Conservation (phyloP, 2,329 filamentous ascomycete species). For the Alternaria rosae region DNA sequence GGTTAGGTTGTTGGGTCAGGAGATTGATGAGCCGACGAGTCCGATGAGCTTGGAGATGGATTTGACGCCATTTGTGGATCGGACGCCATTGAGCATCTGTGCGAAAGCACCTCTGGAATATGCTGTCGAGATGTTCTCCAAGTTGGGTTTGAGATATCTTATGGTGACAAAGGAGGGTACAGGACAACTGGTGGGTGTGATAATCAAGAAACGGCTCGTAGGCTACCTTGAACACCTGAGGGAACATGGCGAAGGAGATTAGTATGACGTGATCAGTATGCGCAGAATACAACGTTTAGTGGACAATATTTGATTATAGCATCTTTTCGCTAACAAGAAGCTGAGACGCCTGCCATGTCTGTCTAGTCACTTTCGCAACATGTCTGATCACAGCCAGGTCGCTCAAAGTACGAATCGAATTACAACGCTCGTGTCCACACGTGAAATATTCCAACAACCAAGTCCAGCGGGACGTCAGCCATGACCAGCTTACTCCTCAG, state of each 20-base stretch:
- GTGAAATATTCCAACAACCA: conserved; percentile 25
- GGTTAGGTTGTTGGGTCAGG: conserved; percentile 51
- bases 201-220: conserved; percentile 66
- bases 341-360: conserved; percentile 28
- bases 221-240: conserved; percentile 56
- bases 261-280: too few species aligned
- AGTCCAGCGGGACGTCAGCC: conserved; percentile 25
- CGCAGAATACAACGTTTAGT: not conserved
- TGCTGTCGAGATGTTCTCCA: conserved; percentile 67
- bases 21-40: conserved; percentile 34
- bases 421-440: conserved; percentile 18
- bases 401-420: conserved; percentile 39
- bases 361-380: not conserved
- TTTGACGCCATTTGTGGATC: conserved; percentile 61
- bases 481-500: conserved; percentile 64
- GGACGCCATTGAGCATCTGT: conserved; percentile 61
- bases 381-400: conserved; percentile 23
- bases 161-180: conserved; percentile 64
- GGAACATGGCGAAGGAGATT: conserved; percentile 3
- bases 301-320: conserved; percentile 36
- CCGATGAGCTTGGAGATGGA: conserved; percentile 47
- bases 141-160: conserved; percentile 63
- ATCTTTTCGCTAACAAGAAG: conserved; percentile 48
- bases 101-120: conserved; percentile 65
- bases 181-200: conserved; percentile 59